Evolutionary conservation across 2,329 filamentous ascomycete species (phyloP), one percentile per base, ranked within the genome.

Genomic region (Sporothrix pallida): DNA sequence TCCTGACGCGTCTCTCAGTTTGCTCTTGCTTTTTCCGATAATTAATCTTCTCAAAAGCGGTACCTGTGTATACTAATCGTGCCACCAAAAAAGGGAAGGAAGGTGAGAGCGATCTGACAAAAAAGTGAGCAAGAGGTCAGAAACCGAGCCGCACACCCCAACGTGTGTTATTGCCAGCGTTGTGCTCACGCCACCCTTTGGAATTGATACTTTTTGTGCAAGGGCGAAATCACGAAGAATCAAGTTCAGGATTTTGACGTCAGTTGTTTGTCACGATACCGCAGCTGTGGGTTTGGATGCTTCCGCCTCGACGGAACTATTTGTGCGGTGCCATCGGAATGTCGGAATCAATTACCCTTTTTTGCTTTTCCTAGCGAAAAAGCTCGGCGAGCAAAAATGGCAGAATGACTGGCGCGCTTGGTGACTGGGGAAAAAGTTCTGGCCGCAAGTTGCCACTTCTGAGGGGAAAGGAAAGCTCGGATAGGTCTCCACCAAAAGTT

Each of bases 261-360:
- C 6, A 63, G 17, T 37, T 10, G 7, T 48, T 9, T 48, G 12
- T 26, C 20, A 26, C 42, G n/a, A 48, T 46, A 23, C 6, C 6
- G 42, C 13, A 9, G 3, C 4, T 46, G n/a, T 65, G 8, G 62
- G 44, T 48, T 17, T 50, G 63, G 44, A 68, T n/a, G 6, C 10
- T 31, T 15, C 23, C 23, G 8, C 62, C 17, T 37, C n/a, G 15
- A 52, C 65, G 46, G 65, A 54, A 50, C 46, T 8, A 69, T 52
- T 8, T 13, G 15, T 31, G 31, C 46, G 46, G 7, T 69, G 46
- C 13, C 46, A 58, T 70, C 52, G 68, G 68, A 70, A 70, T 31
- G 50, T 58, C 52, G 68, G 52, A 70, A 70, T 58, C 68, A 26
- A 70, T 58, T 46, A 26, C 50, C 50, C 67, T 56, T 20, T 69